phyloP scores from a whole-genome alignment of 352 stramenopile genomes.

The Phytophthora hibernalis region DNA sequence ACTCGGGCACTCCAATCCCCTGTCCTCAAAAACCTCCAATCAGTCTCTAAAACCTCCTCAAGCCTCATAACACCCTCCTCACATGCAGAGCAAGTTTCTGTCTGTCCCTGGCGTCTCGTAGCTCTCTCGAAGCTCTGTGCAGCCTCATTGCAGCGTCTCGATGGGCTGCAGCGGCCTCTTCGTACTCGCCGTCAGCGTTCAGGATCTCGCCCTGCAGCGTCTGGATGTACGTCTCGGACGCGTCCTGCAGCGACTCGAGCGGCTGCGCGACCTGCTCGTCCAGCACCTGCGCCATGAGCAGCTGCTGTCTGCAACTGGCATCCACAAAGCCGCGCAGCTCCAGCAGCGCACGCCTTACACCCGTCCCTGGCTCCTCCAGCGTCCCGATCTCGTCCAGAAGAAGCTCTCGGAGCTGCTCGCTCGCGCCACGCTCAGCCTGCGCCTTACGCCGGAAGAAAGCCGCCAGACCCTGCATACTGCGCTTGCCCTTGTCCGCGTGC shows the following conservation, averaged over 20 bases:
- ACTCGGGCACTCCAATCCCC: slow-evolving; percentile 82
- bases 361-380: slow-evolving; percentile 74
- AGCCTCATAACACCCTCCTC: neutral
- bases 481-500: slow-evolving; percentile 81
- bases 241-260: slow-evolving; percentile 78
- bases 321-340: slow-evolving; percentile 74
- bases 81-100: slow-evolving; percentile 79
- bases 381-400: slow-evolving; percentile 58
- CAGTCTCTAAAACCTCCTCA: neutral
- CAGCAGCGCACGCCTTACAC: slow-evolving; percentile 62
- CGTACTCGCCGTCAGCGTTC: slow-evolving; percentile 80
- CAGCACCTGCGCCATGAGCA: slow-evolving; percentile 77
- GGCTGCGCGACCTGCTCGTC: slow-evolving; percentile 85
- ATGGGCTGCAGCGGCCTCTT: slow-evolving; percentile 46
- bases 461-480: slow-evolving; percentile 73
- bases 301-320: slow-evolving; percentile 66
- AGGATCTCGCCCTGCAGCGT: slow-evolving; percentile 81
- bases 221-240: slow-evolving; percentile 80
- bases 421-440: slow-evolving; percentile 62
- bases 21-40: slow-evolving; percentile 21
- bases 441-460: slow-evolving; percentile 78
- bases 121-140: slow-evolving; percentile 48
- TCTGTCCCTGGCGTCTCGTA: slow-evolving; percentile 61
- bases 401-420: slow-evolving; percentile 67
- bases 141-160: slow-evolving; percentile 46